Base-by-base conservation (phyloP, 2,329 filamentous ascomycete genomes). In the Phyllachora maydis region DNA sequence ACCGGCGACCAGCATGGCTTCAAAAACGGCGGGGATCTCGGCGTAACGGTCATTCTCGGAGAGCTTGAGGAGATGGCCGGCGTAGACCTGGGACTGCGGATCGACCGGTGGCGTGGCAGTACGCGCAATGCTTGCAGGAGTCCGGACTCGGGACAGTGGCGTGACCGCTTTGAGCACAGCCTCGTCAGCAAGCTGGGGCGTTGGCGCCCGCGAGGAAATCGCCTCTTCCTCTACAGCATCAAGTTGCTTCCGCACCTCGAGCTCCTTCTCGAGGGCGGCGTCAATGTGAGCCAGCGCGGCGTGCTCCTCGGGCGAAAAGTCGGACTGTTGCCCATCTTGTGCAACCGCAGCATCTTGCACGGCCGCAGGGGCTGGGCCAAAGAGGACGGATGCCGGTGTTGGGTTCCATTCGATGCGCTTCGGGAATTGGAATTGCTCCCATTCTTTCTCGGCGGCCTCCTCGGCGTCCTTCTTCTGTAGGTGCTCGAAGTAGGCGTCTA, bases 401-500 rank as follows among this genome's bases (percentile, higher is more conserved):
- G 68, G 61, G 55, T 88, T 83, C 79, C 83, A 92, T 43, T 88
- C 83, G 37, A 93, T 79, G 32, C 73, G 65, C 47, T 81, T 75
- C 26, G 74, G 75, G 44, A 90, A 83, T 46, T 92, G 77, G 39
- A 82, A 90, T 45, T 92, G 81, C 20, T 73, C 73, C 81, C 81
- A 92, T 44, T 93, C 83, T 35, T 74, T 69, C 23, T 81, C 74
- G 22, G 70, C 52, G 18, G 65, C 63, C 11, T 59, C 70, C 17
- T 65, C 73, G 23, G 61, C 58, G 28, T 59, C 60, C 44, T 85
- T 70, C 45, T 76, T 74, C 47, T 85, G 81, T 56, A 88, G 76
- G 26, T 81, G 78, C 46, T 88, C 81, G 39, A 82, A 90, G 50
- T 92, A 93, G 37, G 79, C 82, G 31, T 83, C 82, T 59, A 95